These are phyloP conservation scores for Aspergillus bombycis DNA, from an alignment of 2,329 filamentous ascomycete genomes.

Conservation along the genomic window DNA sequence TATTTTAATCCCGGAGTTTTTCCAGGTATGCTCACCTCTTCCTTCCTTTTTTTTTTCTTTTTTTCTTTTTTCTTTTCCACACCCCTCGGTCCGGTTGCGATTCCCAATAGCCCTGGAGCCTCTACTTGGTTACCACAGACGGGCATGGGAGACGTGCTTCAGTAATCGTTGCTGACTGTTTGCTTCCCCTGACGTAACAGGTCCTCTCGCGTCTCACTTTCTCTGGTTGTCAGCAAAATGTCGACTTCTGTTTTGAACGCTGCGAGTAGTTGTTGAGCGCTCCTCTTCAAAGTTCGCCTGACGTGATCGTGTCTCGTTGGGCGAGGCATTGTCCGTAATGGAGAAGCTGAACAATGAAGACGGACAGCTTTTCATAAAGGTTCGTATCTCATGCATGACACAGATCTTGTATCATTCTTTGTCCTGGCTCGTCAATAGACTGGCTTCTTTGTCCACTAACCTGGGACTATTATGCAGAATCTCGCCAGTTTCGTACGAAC, in stretches of 20 bases:
- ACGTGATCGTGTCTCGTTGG: constrained; percentile 33
- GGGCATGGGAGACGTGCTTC: background rate
- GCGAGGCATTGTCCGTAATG: constrained; percentile 42
- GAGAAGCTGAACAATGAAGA: constrained; percentile 55
- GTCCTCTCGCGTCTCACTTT: constrained; percentile 27
- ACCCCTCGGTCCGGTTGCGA: background rate
- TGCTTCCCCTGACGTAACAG: constrained; percentile 17
- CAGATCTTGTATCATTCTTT: constrained; percentile 6
- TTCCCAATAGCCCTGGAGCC: background rate
- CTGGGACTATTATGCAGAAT: constrained; percentile 61
- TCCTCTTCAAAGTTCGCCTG: constrained; percentile 39
- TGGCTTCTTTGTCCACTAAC: constrained; percentile 10
- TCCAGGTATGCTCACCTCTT: background rate
- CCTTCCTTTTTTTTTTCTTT: constrained; percentile 15
- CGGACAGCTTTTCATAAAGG: constrained; percentile 54
- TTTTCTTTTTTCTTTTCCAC: background rate
- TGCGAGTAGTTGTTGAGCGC: constrained; percentile 37
- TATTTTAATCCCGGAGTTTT: background rate
- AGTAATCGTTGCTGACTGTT: constrained; percentile 14
- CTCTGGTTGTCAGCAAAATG: constrained; percentile 36
- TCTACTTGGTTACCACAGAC: background rate
- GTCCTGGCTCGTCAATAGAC: background rate
- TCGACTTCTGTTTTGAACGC: constrained; percentile 31
- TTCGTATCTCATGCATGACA: constrained; percentile 26
- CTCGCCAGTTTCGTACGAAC: constrained; percentile 94